A percentile compares a stretch with the other conserved stretches of the same genome.
These are phyloP conservation scores for Byssothecium circinans DNA, from an alignment of 2,329 filamentous ascomycete genomes.

Conservation along the genomic window DNA sequence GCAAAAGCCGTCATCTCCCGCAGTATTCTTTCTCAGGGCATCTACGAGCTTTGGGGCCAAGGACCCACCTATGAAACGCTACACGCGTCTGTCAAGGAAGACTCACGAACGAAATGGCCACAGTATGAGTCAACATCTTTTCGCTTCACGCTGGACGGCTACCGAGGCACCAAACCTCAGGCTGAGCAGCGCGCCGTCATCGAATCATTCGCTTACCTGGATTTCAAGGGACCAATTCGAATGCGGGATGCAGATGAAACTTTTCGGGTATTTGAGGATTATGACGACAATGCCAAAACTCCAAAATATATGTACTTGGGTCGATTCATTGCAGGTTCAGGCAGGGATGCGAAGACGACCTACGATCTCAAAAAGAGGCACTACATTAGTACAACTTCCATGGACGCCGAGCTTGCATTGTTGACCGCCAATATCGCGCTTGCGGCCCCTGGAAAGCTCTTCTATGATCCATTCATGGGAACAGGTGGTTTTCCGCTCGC, in stretches of 20 bases:
- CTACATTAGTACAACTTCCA: constrained; percentile 95
- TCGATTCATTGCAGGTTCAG: constrained; percentile 67
- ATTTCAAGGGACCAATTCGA: constrained; percentile 74
- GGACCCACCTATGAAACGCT: constrained; percentile 68
- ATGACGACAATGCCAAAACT: constrained; percentile 58
- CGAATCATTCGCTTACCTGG: constrained; percentile 77
- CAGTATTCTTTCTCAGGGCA: constrained; percentile 77
- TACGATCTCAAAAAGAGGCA: constrained; percentile 90
- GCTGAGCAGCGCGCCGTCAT: constrained; percentile 72
- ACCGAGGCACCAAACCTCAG: constrained; percentile 69
- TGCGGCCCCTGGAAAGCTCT: constrained; percentile 78
- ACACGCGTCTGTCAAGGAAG: constrained; percentile 63
- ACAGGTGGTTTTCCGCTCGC: constrained; percentile 92
- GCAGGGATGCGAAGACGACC: constrained; percentile 67
- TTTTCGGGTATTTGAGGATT: constrained; percentile 84
- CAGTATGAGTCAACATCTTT: constrained; percentile 69
- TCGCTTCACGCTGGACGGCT: constrained; percentile 83
- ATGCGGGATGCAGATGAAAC: constrained; percentile 70
- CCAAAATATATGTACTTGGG: constrained; percentile 69
- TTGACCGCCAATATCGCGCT: constrained; percentile 89
- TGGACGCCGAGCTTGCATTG: constrained; percentile 92
- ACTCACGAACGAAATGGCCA: constrained; percentile 67
- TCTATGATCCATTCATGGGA: constrained; percentile 94
- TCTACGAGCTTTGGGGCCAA: constrained; percentile 87
- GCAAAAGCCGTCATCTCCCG: constrained; percentile 70